Evolutionary conservation across 169 alveolate genomes (phyloP).

Genomic region (Perkinsus marinus): DNA sequence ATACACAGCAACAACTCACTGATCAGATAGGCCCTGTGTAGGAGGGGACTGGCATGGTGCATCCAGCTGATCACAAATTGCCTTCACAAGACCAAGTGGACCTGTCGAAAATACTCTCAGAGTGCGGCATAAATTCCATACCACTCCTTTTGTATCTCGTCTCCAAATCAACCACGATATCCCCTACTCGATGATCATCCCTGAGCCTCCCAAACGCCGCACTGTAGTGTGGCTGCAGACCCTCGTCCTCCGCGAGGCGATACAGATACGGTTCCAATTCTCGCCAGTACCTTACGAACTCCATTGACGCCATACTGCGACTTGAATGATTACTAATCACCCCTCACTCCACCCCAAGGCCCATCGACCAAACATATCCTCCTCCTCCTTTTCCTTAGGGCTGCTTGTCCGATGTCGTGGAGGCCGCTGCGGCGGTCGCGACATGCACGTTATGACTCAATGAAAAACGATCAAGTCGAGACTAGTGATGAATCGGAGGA

Average conservation of each 20-base stretch:
- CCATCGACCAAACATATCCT: not conserved
- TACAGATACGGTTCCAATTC: not conserved
- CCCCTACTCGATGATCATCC: not conserved
- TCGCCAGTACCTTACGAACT: not conserved
- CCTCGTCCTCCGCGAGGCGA: not conserved
- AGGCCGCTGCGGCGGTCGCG: not conserved
- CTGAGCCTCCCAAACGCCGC: not conserved
- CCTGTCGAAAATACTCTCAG: not conserved
- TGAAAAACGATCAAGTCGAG: no score
- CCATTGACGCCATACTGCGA: not conserved
- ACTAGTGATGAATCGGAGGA: no score
- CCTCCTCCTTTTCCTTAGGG: not conserved
- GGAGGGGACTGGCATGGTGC: not conserved
- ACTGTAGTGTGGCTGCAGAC: not conserved
- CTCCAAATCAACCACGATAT: not conserved
- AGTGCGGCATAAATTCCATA: not conserved
- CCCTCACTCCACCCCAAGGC: not conserved
- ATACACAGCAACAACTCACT: no score
- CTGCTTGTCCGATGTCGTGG: not conserved
- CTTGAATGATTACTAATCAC: not conserved
- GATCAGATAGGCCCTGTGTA: no score
- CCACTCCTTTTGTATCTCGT: not conserved
- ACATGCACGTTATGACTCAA: not conserved
- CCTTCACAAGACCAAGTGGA: not conserved
- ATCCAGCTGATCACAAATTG: not conserved